Base-by-base conservation (phyloP, 371 early-diverging fungal genomes). In the Saksenaea oblongispora region DNA sequence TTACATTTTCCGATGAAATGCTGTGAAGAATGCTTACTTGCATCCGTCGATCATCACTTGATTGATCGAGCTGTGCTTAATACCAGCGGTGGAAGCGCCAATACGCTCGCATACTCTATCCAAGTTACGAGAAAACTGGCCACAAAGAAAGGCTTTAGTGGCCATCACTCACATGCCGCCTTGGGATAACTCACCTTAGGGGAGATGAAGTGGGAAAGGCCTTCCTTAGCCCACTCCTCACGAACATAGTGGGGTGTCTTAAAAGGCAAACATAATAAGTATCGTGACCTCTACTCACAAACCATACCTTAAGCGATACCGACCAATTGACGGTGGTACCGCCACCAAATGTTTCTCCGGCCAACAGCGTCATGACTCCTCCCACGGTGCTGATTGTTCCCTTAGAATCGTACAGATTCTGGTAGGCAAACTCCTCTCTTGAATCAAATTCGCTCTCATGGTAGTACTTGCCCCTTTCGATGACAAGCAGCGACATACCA, bases 171-270 rank as follows among this genome's bases (percentile, higher is more conserved):
- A 31, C n/a, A 9, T 41, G 22, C 47, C 7, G n/a, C 36, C 7
- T 36, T 26, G n/a, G 14, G 10, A 56, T 27, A 47, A 15, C 8
- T 58, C 68, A 74, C 75, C 69, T 75, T 84, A 14, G 78, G 75
- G 1, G 87, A 74, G 3, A 67, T 31, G 54, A 91, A 89, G 66
- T 85, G 74, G 26, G 73, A 66, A 14, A 92, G 74, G n/a, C 88
- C 87, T 59, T 80, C 66, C 31, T 75, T 74, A 22, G 89, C 86
- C 93, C 93, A 92, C 66, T 92, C 91, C 67, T 88, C 82, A 10
- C 91, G 84, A 13, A 89, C 82, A 70, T 71, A 82, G 61, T 84
- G 67, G 41, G 87, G 89, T 9, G 79, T 77, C 71, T 83, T 61
- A 15, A 44, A 39, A 62, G 47, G 27, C 4, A 17, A 22, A 22